Percentiles rank a stretch among this genome's conserved stretches.
These are phyloP conservation scores for Ustilago trichophora DNA, from an alignment of 1,284 basidiomycete genomes.

Conservation along the genomic window DNA sequence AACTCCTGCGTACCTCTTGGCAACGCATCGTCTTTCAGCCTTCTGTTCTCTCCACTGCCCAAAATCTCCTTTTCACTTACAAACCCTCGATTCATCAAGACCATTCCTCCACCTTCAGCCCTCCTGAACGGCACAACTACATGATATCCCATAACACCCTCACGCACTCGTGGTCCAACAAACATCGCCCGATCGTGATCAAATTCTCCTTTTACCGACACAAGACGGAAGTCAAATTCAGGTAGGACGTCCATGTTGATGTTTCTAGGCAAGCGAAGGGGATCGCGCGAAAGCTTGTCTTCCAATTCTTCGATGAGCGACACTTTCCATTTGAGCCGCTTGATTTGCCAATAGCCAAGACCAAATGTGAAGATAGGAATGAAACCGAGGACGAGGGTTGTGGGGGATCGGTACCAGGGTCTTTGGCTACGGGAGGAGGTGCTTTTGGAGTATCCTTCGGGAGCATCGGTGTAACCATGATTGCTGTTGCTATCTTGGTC, in stretches of 20 bases:
- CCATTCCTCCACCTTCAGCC: constrained; percentile 71
- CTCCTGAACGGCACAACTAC: constrained; percentile 85
- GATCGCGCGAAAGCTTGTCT: constrained; percentile 82
- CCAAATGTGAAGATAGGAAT: constrained; percentile 90
- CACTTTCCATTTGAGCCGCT: constrained; percentile 93
- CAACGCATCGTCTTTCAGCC: constrained; percentile 37
- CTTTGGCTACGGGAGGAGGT: constrained; percentile 7
- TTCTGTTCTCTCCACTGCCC: constrained; percentile 48
- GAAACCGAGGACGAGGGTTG: constrained; percentile 76
- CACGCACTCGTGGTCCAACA: constrained; percentile 83
- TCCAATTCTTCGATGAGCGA: constrained; percentile 92
- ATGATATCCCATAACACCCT: constrained; percentile 86
- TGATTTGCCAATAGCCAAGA: constrained; percentile 91
- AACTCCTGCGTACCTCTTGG: constrained; percentile 16
- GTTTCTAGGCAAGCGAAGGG: constrained; percentile 80
- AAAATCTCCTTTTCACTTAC: constrained; percentile 70
- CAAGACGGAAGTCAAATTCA: constrained; percentile 59
- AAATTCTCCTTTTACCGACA: constrained; percentile 51
- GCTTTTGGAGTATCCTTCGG: constrained; percentile 25
- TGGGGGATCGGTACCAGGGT: constrained; percentile 60
- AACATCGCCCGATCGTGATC: constrained; percentile 79
- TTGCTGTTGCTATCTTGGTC: constrained; percentile 1
- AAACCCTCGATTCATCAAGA: constrained; percentile 84
- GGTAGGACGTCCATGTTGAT: constrained; percentile 73
- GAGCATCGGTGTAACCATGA: constrained; percentile 23